These are phyloP conservation scores for Cicer yamashitae DNA, from an alignment of 306 rosid genomes.

Conservation along the genomic window DNA sequence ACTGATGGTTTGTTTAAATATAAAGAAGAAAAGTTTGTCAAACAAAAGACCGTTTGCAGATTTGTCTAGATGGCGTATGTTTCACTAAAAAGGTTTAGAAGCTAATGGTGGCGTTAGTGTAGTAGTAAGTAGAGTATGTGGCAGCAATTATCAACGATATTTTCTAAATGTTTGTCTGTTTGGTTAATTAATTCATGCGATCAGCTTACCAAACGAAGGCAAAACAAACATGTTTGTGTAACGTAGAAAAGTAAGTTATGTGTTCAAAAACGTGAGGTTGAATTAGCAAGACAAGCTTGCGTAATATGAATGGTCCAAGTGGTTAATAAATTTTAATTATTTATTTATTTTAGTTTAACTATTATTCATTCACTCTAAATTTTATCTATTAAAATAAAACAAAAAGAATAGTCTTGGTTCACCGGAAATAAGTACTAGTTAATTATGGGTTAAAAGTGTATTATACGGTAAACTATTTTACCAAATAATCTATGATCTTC, in stretches of 20 bases:
- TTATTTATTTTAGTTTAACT: no score
- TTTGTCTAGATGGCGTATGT: not conserved
- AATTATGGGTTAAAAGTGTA: no score
- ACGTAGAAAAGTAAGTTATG: not conserved
- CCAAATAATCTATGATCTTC: no score
- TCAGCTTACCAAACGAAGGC: slow-evolving; percentile 29
- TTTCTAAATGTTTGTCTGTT: slow-evolving; percentile 21
- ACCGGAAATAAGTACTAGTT: no score
- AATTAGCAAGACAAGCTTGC: not conserved
- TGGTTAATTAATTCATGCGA: slow-evolving; percentile 18
- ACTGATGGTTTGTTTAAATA: no score
- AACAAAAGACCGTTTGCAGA: not conserved
- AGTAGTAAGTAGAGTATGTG: not conserved
- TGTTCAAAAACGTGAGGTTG: not conserved
- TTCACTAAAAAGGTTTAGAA: not conserved
- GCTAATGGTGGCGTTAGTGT: not conserved
- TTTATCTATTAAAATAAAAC: no score
- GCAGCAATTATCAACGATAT: slow-evolving; percentile 24
- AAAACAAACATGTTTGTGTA: slow-evolving; percentile 8
- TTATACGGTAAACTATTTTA: no score
- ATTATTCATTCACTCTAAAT: no score
- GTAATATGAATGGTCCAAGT: not conserved
- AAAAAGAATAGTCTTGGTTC: no score
- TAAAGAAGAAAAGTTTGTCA: no score
- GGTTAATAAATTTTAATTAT: no score